Conservation (phyloP, 2,329 filamentous ascomycete species). For the Pestalotiopsis sp. region DNA sequence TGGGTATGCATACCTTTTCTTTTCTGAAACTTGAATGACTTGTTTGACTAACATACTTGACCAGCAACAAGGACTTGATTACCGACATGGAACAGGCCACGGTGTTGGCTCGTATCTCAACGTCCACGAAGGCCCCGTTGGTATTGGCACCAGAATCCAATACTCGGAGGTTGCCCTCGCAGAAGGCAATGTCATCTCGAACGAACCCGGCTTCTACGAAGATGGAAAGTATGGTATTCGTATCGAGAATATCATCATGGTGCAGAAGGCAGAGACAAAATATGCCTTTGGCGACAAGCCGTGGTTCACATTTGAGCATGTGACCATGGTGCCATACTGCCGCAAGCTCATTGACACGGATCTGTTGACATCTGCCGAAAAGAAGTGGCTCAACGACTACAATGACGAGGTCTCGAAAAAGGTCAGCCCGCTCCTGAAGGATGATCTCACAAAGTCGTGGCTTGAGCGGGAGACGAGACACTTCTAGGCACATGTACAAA, state of each 20-base stretch:
- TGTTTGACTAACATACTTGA: slow-evolving; percentile 13
- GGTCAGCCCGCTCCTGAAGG: slow-evolving; percentile 74
- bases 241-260: slow-evolving; percentile 95
- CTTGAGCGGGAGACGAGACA: slow-evolving; percentile 83
- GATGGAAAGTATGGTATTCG: slow-evolving; percentile 93
- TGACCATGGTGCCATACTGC: slow-evolving; percentile 96
- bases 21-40: not conserved
- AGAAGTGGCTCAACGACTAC: slow-evolving; percentile 85
- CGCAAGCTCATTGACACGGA: slow-evolving; percentile 79
- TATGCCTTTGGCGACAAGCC: slow-evolving; percentile 92
- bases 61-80: slow-evolving; percentile 82
- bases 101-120: slow-evolving; percentile 95
- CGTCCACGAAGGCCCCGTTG: slow-evolving; percentile 96
- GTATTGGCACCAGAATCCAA: slow-evolving; percentile 88
- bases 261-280: slow-evolving; percentile 83
- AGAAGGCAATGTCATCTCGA: slow-evolving; percentile 92
- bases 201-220: slow-evolving; percentile 97
- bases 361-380: slow-evolving; percentile 75
- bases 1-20: slow-evolving; percentile 63
- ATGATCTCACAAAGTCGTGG: slow-evolving; percentile 76
- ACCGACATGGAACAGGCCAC: slow-evolving; percentile 94
- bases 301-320: slow-evolving; percentile 93
- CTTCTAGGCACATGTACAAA: slow-evolving; percentile 39
- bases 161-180: slow-evolving; percentile 89
- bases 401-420: slow-evolving; percentile 81